Evolutionary conservation across 2,329 filamentous ascomycete genomes (phyloP), one percentile per base, ranked within the genome.

Genomic region (Parascedosporium putredinis): DNA sequence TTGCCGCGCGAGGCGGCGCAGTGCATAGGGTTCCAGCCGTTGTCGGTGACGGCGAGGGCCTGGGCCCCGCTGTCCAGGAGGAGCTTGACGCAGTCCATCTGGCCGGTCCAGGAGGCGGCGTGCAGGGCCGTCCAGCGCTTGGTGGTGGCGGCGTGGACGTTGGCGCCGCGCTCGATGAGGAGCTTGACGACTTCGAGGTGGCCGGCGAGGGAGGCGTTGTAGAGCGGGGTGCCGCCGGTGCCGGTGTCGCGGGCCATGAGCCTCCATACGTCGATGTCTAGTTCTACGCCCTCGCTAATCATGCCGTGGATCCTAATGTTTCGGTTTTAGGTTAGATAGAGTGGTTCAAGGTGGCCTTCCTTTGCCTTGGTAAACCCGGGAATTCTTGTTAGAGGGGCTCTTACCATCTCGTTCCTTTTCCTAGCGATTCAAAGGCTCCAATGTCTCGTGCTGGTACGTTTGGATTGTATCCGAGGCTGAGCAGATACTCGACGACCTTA

Each of bases 21-120:
- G 36, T 42, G 36, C 36, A 42, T 42, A 3, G 36, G 36, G 20
- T 42, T 42, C 36, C 36, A 42, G 36, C 44, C 44, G 25, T 14
- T 22, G 3, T 46, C 44, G 25, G 24, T 46, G 25, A 22, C n/a
- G 9, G 31, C 25, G 25, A 31, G 25, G n/a, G 44, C 25, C 18
- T 46, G 20, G 4, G 25, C 44, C 9, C 44, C 44, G 44, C 33
- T 2, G 3, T 46, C 25, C 3, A 46, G 24, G n/a, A 46, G 24
- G 10, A 46, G 44, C 44, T 46, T 46, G 44, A 46, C 44, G 44
- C 44, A 46, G 20, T 46, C 44, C 6, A 22, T 29, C 25, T 46
- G 44, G 25, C 44, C 44, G 14, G 44, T 46, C 44, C 44, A 46
- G 9, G 44, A 29, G n/a, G 44, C 44, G 24, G 7, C 20, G 25